phyloP scores from a whole-genome alignment of 306 rosid genomes.

The Lathyrus aphaca region DNA sequence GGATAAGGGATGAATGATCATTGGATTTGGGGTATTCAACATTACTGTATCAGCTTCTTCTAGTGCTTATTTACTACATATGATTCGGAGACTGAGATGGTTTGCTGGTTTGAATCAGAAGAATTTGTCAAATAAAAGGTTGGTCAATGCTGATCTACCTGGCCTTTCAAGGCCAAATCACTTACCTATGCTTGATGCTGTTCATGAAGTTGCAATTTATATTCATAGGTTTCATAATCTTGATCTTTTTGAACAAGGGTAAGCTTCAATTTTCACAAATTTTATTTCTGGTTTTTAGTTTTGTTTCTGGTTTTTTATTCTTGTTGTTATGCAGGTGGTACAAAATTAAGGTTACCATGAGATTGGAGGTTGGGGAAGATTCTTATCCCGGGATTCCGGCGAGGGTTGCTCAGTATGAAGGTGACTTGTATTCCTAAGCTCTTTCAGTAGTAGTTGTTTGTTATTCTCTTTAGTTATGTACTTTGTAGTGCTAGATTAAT shows the following conservation, averaged over 20 bases:
- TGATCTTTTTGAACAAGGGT: conserved; percentile 96
- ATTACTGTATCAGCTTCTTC: conserved; percentile 23
- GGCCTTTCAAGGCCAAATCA: conserved; percentile 55
- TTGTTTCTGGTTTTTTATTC: neutral
- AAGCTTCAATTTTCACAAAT: conserved; percentile 1
- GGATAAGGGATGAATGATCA: conserved; percentile 48
- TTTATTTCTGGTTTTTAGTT: neutral
- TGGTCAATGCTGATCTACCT: conserved; percentile 63
- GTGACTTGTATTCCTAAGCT: conserved; percentile 43
- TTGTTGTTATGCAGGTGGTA: conserved; percentile 68
- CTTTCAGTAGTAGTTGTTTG: conserved; percentile 28
- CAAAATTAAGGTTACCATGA: conserved; percentile 78
- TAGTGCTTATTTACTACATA: conserved; percentile 42
- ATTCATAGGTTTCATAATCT: conserved; percentile 95
- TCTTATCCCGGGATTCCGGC: conserved; percentile 82
- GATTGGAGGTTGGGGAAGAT: conserved; percentile 69
- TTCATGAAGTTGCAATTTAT: conserved; percentile 85
- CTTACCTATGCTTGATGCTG: conserved; percentile 63
- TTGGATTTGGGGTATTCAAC: conserved; percentile 37
- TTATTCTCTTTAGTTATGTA: conserved; percentile 26
- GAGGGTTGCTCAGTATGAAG: conserved; percentile 94
- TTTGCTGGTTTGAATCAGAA: conserved; percentile 65
- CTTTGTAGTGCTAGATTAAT: conserved; percentile 20
- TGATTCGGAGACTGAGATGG: conserved; percentile 82
- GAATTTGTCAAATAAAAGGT: conserved; percentile 64